Base-by-base conservation (phyloP, 2,329 filamentous ascomycete species). In the Colletotrichum australisinense region DNA sequence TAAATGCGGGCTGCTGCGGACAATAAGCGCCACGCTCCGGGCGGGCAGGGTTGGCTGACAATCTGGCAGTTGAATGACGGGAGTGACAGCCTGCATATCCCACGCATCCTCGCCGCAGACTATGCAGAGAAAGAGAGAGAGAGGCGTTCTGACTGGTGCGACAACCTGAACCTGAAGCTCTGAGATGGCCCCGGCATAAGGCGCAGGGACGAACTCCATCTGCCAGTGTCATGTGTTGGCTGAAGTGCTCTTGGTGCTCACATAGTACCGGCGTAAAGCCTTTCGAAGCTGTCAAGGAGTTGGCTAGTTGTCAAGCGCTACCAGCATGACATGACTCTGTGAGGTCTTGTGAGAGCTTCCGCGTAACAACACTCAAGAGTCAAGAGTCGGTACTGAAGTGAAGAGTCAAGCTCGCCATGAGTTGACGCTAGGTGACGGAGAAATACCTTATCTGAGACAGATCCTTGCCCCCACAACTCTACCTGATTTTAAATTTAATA, bases 401-500 rank as follows among this genome's bases (percentile, higher is more conserved):
- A 46, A 46, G 19, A 46, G 28, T 58, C 30, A n/a, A 49, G 16
- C 28, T 59, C 28, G 26, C n/a, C 56, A 52, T 28, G n/a, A 24
- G 8, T 70, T 38, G 12, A 60, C 59, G 58, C 46, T 42, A 53
- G 14, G 16, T 53, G 46, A 67, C 63, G 56, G 63, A 67, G 63
- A 69, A 69, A 72, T 63, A 69, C 64, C 52, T 58, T 68, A 72
- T 68, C 52, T 53, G 64, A 72, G 64, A 69, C 69, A 52, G 12
- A 59, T 57, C 58, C 35, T 16, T 24, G 28, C 22, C 58, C 58
- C 64, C 65, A 46, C 24, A 69, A 42, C 69, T 69, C 69, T 72
- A 63, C 69, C 69, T 68, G 69, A 72, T 63, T 58, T 58, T 58
- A 57, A 46, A 58, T 69, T 38, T 58, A 69, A 72, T 69, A 57